A percentile compares a stretch with the other conserved stretches of the same genome.
Evolutionary conservation across 768 basidiomycete species (phyloP).

Genomic region (Tricholoma sp.): DNA sequence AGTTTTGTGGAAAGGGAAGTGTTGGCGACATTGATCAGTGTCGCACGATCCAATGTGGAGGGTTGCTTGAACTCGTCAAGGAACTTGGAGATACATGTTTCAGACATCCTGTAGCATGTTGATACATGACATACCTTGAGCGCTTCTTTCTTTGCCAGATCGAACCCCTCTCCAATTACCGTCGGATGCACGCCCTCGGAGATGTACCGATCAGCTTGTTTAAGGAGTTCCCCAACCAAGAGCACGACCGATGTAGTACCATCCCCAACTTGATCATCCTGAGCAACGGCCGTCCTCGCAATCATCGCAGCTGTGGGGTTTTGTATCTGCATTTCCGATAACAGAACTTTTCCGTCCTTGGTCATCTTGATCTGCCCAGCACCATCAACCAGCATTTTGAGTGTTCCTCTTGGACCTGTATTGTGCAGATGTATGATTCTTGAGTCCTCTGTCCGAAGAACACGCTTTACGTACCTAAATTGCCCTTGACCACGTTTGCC

Average conservation of each 20-base stretch:
- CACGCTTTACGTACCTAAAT: conserved; percentile 64
- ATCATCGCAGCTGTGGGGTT: conserved; percentile 99
- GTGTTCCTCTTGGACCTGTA: conserved; percentile 89
- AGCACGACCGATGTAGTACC: conserved; percentile 97
- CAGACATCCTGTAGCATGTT: not conserved
- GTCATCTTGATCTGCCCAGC: conserved; percentile 99
- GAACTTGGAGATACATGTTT: conserved; percentile 54
- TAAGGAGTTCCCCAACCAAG: conserved; percentile 91
- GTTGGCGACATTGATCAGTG: conserved; percentile 87
- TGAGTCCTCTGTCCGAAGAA: not conserved
- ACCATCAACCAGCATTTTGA: conserved; percentile 99
- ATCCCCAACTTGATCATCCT: conserved; percentile 99
- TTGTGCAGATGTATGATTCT: conserved; percentile 6
- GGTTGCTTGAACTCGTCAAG: conserved; percentile 85
- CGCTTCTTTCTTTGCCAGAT: conserved; percentile 96
- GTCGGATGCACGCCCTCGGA: conserved; percentile 98
- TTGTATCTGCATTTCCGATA: conserved; percentile 99
- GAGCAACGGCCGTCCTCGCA: conserved; percentile 95
- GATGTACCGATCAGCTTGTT: conserved; percentile 97
- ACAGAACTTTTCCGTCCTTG: conserved; percentile 96
- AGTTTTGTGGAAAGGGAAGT: conserved; percentile 97
- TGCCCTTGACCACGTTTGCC: conserved; percentile 94
- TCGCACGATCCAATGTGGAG: conserved; percentile 78
- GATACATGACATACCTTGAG: conserved; percentile 52
- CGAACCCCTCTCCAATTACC: conserved; percentile 92